These are phyloP conservation scores for Epithele typhae DNA, from an alignment of 768 basidiomycete genomes.

Conservation along the genomic window DNA sequence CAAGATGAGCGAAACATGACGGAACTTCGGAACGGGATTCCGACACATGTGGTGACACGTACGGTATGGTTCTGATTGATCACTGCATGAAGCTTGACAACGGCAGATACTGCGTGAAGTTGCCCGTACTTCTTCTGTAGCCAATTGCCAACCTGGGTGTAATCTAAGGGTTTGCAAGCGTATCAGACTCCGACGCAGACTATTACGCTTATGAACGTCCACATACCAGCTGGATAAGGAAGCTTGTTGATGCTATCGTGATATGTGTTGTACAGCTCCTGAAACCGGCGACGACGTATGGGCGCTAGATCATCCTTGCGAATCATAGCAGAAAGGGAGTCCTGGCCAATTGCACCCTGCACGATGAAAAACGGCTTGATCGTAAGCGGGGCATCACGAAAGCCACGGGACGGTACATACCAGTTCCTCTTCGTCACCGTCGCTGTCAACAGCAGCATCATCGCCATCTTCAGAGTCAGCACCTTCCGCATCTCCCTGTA, in stretches of 20 bases:
- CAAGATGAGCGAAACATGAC: too few species aligned
- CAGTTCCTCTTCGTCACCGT: slow-evolving; percentile 16
- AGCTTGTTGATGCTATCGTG: slow-evolving; percentile 45
- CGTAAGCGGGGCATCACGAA: too few species aligned
- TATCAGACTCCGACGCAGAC: slow-evolving; percentile 5
- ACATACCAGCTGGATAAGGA: slow-evolving; percentile 56
- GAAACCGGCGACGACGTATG: slow-evolving; percentile 50
- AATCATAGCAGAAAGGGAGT: slow-evolving; percentile 70
- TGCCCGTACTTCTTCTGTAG: slow-evolving; percentile 52
- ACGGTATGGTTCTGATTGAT: slow-evolving; percentile 54
- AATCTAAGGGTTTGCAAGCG: slow-evolving; percentile 42
- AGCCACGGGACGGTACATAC: too few species aligned
- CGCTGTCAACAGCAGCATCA: background rate
- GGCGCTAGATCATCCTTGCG: slow-evolving; percentile 66
- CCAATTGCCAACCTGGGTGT: slow-evolving; percentile 57
- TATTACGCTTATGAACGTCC: background rate
- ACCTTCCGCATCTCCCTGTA: background rate
- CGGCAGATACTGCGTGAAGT: slow-evolving; percentile 53
- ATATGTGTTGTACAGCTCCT: slow-evolving; percentile 36
- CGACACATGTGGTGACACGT: slow-evolving; percentile 21
- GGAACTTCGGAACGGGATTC: too few species aligned
- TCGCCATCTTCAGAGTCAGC: background rate
- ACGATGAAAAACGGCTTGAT: too few species aligned
- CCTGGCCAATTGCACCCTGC: slow-evolving; percentile 69
- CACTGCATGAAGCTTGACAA: slow-evolving; percentile 71